Evolutionary conservation across 352 stramenopile genomes (phyloP).

Genomic region (Globisporangium irregulare): DNA sequence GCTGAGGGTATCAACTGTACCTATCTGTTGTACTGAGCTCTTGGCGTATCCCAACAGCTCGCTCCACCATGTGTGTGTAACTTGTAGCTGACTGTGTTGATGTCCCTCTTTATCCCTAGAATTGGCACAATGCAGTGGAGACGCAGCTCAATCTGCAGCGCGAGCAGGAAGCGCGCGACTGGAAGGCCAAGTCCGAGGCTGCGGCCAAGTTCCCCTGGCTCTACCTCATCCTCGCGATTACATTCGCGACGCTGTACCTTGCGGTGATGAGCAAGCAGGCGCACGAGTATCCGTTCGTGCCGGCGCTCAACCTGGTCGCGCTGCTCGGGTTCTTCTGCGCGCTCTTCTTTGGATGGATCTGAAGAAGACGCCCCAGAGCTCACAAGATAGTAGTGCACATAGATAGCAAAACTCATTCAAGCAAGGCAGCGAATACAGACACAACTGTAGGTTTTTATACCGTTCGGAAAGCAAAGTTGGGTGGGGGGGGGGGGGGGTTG

Average conservation of each 20-base stretch:
- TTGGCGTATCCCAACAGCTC: not conserved
- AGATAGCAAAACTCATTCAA: too few relatives aligned
- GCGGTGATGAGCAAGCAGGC: slow-evolving; percentile 43
- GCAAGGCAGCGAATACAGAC: not conserved
- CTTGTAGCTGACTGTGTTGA: slow-evolving; percentile 3
- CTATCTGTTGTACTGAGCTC: not conserved
- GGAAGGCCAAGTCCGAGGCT: slow-evolving; percentile 19
- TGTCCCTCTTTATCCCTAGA: slow-evolving; percentile 11
- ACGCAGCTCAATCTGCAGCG: slow-evolving; percentile 21
- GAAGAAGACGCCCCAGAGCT: too few relatives aligned
- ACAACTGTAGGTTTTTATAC: not conserved
- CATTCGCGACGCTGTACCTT: slow-evolving; percentile 59
- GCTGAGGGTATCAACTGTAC: slow-evolving; percentile 23
- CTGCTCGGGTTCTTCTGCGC: slow-evolving; percentile 34
- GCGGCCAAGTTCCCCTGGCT: slow-evolving; percentile 48
- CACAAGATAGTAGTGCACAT: too few relatives aligned
- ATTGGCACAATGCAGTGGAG: slow-evolving; percentile 44
- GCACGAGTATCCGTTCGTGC: slow-evolving; percentile 47
- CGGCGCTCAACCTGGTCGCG: slow-evolving; percentile 48
- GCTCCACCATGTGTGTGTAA: not conserved
- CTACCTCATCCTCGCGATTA: slow-evolving; percentile 39
- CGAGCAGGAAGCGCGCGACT: slow-evolving; percentile 27
- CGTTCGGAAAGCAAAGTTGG: not conserved
- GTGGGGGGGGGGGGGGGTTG: not conserved
- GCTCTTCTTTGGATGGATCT: slow-evolving; percentile 37